These are phyloP conservation scores for Cerioporus squamosus DNA, from an alignment of 1,284 basidiomycete genomes.

Conservation along the genomic window DNA sequence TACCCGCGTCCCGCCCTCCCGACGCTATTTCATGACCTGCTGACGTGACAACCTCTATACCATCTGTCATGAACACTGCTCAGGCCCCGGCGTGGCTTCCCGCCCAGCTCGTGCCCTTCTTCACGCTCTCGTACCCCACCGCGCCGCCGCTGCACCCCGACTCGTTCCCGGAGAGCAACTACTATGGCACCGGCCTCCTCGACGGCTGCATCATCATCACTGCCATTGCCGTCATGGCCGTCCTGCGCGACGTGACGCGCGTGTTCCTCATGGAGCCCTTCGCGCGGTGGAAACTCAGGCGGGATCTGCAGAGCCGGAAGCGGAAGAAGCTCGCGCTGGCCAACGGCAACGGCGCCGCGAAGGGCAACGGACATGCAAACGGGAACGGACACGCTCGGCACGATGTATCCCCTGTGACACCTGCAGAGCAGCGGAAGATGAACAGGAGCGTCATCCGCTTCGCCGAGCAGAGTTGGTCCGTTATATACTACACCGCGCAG, in stretches of 20 bases:
- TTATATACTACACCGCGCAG: slow-evolving; percentile 79
- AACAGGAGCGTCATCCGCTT: slow-evolving; percentile 83
- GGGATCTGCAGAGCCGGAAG: slow-evolving; percentile 44
- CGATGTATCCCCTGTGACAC: slow-evolving; percentile 24
- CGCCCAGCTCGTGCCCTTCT: slow-evolving; percentile 65
- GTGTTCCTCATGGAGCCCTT: slow-evolving; percentile 79
- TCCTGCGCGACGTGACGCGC: slow-evolving; percentile 77
- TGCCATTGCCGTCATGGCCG: slow-evolving; percentile 78
- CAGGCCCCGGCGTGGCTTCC: slow-evolving; percentile 51
- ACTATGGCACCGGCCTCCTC: slow-evolving; percentile 72
- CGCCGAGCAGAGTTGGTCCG: slow-evolving; percentile 93
- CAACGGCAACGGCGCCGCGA: slow-evolving; percentile 37
- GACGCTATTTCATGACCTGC: slow-evolving; percentile 28
- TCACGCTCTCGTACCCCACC: slow-evolving; percentile 76
- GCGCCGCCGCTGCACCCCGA: slow-evolving; percentile 58
- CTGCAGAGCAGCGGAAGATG: slow-evolving; percentile 53
- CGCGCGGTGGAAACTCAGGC: slow-evolving; percentile 71
- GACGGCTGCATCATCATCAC: slow-evolving; percentile 77
- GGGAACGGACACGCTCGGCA: slow-evolving; percentile 36
- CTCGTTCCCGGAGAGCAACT: slow-evolving; percentile 67
- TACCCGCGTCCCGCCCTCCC: not conserved
- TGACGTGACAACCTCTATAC: slow-evolving; percentile 28
- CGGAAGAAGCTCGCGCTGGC: slow-evolving; percentile 30
- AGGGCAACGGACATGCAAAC: slow-evolving; percentile 32
- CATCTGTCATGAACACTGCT: slow-evolving; percentile 33